Conservation (phyloP, 1,284 basidiomycete species). For the Cryptococcus floricola region DNA sequence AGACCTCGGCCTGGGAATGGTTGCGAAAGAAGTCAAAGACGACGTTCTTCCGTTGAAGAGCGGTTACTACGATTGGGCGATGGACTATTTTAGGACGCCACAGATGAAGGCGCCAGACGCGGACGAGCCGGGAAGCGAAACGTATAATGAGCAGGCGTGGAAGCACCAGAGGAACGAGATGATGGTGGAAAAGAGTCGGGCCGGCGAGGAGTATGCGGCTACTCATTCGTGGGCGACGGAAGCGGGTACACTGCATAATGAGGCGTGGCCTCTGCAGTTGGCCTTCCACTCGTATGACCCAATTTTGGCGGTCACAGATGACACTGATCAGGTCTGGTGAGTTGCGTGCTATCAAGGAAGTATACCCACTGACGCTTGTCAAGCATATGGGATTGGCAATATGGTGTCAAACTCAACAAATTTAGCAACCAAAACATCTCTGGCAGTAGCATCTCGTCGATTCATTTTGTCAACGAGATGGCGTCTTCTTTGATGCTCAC, state of each 20-base stretch:
- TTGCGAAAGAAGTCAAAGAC: conserved; percentile 51
- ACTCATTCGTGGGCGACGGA: conserved; percentile 72
- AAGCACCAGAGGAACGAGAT: conserved; percentile 85
- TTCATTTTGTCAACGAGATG: conserved; percentile 96
- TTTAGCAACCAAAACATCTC: conserved; percentile 87
- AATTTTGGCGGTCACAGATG: conserved; percentile 80
- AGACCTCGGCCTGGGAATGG: conserved; percentile 49
- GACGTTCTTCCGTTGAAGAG: conserved; percentile 78
- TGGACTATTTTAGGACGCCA: conserved; percentile 96
- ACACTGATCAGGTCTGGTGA: conserved; percentile 79
- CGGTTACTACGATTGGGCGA: conserved; percentile 91
- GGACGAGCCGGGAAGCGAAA: conserved; percentile 88
- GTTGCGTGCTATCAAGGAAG: conserved; percentile 25
- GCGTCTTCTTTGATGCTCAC: conserved; percentile 86
- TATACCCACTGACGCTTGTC: conserved; percentile 7
- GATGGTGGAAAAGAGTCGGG: conserved; percentile 61
- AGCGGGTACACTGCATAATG: conserved; percentile 67
- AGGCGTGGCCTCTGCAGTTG: conserved; percentile 69
- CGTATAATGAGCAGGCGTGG: conserved; percentile 96
- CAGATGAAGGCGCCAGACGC: conserved; percentile 95
- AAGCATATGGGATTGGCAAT: conserved; percentile 94
- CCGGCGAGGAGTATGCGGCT: conserved; percentile 62
- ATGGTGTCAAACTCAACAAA: conserved; percentile 67
- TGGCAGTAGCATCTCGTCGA: conserved; percentile 77
- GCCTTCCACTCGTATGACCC: conserved; percentile 91